A percentile compares a stretch with the other conserved stretches of the same genome.
These are phyloP conservation scores for Boechera stricta DNA, from an alignment of 345 rosid genomes.

Conservation along the genomic window DNA sequence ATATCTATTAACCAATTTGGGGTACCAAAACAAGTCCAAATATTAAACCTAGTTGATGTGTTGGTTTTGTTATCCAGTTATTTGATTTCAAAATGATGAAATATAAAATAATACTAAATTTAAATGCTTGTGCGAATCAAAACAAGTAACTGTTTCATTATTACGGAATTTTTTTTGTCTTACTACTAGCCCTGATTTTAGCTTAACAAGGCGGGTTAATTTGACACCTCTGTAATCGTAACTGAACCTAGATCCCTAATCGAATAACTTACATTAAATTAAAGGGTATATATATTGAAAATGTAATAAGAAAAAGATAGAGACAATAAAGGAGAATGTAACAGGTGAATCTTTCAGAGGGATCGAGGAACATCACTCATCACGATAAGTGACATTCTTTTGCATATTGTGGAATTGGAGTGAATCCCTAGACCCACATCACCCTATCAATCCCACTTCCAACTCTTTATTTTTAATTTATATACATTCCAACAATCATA, in stretches of 20 bases:
- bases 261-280: constrained; percentile 16
- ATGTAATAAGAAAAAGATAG: constrained; percentile 50
- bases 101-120: neutral
- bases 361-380: constrained; percentile 64
- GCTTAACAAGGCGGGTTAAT: constrained; percentile 18
- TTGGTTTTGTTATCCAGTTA: neutral
- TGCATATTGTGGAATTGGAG: constrained; percentile 52
- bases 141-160: neutral
- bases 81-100: neutral
- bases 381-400: constrained; percentile 69
- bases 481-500: constrained; percentile 33
- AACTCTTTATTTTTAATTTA: constrained; percentile 35
- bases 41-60: neutral
- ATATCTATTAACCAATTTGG: neutral
- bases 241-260: constrained; percentile 31
- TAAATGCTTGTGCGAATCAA: neutral
- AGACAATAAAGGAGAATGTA: constrained; percentile 51
- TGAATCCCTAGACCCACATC: constrained; percentile 75
- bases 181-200: constrained; percentile 17
- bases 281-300: constrained; percentile 46
- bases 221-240: constrained; percentile 13
- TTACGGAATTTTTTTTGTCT: constrained; percentile 14
- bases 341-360: constrained; percentile 69
- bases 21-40: neutral
- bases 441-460: constrained; percentile 64